Base-by-base conservation (phyloP, 2,329 filamentous ascomycete species). In the Trichocomaceae sp. region DNA sequence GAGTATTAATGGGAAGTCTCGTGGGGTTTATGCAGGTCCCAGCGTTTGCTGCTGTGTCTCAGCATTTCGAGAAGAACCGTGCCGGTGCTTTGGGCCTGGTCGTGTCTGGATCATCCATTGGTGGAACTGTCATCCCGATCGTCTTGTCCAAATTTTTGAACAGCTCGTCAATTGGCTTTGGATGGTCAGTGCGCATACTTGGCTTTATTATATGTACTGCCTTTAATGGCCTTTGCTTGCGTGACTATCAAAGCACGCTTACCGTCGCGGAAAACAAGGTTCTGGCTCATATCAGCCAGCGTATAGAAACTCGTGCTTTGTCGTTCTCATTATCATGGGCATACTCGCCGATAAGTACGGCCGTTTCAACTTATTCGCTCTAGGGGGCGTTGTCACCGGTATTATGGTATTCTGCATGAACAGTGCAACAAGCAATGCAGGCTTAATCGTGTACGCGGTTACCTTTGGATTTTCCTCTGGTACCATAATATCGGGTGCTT, bases 111-210 rank as follows among this genome's bases (percentile, higher is more conserved):
- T 77, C 74, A 0, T 77, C 75, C 1, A 62, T 80, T 3, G 79
- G 80, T 8, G 79, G 77, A 10, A 66, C 82, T 41, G 62, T 81
- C 26, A 75, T 79, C 35, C 79, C 79, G 13, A 68, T 75, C 33
- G 53, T 56, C 59, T 65, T 76, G 47, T 77, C 74, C 48, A 74
- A 76, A 58, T 67, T 82, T 61, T 66, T 82, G 17, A 76, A 77
- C 56, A 64, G 64, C 20, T 64, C 71, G 0, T 58, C 57, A 0
- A 59, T 82, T 26, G 68, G 71, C 6, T 73, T 80, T 55, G 75
- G 71, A 23, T 82, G 79, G 79, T 70, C 77, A 0, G 71, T 81
- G 0, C 69, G 79, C 2, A 68, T 79, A 44, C 69, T 78, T 19
- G 79, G 72, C 2, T 81, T 82, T 56, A 59, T 78, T 50, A 74